A percentile compares a stretch with the other conserved stretches of the same genome.
phyloP scores from a whole-genome alignment of 257 asterid genomes.

The Solanum gandarillasii region DNA sequence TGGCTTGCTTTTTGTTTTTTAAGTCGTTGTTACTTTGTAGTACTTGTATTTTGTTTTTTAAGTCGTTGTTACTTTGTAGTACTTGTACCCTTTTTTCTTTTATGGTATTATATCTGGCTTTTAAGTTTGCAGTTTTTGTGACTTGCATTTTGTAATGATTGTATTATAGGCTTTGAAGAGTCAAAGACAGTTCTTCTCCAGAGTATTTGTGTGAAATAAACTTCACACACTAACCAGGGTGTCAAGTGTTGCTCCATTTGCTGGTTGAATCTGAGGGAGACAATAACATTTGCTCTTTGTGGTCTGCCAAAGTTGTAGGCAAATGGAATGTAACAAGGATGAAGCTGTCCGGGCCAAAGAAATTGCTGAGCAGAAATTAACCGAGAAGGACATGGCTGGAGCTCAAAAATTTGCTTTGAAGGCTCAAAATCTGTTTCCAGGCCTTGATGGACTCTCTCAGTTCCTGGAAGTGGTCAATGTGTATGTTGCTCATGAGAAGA shows the following conservation, averaged over 20 bases:
- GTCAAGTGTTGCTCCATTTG: background rate
- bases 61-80: background rate
- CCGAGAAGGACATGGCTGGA: constrained; percentile 38
- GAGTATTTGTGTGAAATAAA: background rate
- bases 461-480: constrained; percentile 37
- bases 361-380: constrained; percentile 45
- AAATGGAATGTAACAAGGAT: constrained; percentile 58
- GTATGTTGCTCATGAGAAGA: constrained; percentile 31
- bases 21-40: background rate
- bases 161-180: background rate
- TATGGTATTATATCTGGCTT: background rate
- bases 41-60: background rate
- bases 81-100: background rate
- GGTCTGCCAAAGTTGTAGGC: background rate
- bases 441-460: constrained; percentile 56
- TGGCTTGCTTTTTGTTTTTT: background rate
- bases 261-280: background rate
- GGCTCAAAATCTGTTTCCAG: constrained; percentile 50
- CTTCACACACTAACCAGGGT: background rate
- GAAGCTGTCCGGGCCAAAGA: constrained; percentile 48
- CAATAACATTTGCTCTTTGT: background rate
- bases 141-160: background rate
- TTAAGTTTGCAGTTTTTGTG: background rate
- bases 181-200: background rate
- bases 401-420: constrained; percentile 47